Evolutionary conservation across 2,329 filamentous ascomycete genomes (phyloP), one percentile per base, ranked within the genome.

Genomic region (Neospermospora avenae): DNA sequence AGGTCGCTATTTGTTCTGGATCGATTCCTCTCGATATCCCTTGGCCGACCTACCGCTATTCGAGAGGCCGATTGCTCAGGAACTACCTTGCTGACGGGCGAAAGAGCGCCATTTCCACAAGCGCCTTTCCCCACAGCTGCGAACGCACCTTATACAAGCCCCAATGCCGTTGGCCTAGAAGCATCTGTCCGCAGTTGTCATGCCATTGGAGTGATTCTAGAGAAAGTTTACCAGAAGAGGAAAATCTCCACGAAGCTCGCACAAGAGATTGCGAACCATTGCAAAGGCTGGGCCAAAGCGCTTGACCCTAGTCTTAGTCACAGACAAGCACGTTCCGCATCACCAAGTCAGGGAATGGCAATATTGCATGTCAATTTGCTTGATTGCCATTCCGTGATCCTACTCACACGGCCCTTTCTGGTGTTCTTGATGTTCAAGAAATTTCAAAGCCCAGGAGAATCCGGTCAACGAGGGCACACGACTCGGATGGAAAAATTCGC

Each of bases 401-500:
- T 89, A 0, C 77, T 89, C 1, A 86, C 83, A 1, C 77, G 86
- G 28, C 85, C 86, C 0, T 88, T 88, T 69, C 85, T 88, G 60
- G 73, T 87, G 14, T 82, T 80, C 59, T 76, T 85, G 13, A 75
- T 86, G 42, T 83, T 77, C 55, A 70, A 76, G 53, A 72, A 74
- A 3, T 75, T 77, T 63, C 57, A 65, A 61, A 69, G 75, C 59
- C 66, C 71, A 51, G 55, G 69, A 55, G 65, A 74, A 59, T 58
- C 68, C 54, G 63, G 62, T 46, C 68, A 68, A 45, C 71, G 69
- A 65, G 60, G 65, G 57, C 67, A 72, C 55, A 71, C 67, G 2
- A 71, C 20, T 68, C 73, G 70, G 31, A 76, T 80, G 69, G 76
- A 78, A 34, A 77, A 71, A 42, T 78, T 82, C 58, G 80, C 80